Evolutionary conservation across 1,139 yeast genomes (phyloP).

Genomic region (Candida tunisiensis): DNA sequence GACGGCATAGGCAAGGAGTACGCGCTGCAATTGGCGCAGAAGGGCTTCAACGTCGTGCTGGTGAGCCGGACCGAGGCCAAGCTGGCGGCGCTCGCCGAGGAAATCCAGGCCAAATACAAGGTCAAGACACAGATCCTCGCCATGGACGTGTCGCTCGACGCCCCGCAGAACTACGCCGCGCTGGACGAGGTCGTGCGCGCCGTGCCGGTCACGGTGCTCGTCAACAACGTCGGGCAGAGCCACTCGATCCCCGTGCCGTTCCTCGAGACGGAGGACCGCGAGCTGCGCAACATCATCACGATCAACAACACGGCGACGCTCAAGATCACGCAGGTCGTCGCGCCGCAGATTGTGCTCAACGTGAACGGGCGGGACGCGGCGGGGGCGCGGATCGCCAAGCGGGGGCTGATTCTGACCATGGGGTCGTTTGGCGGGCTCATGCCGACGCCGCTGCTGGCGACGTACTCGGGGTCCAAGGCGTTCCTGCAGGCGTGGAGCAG

Average conservation of each 20-base stretch:
- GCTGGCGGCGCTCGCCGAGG: conserved; percentile 49
- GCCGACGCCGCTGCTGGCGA: conserved; percentile 85
- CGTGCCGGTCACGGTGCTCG: conserved; percentile 40
- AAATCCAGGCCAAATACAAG: conserved; percentile 38
- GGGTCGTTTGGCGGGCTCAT: conserved; percentile 92
- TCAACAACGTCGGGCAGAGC: conserved; percentile 90
- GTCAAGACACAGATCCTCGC: conserved; percentile 55
- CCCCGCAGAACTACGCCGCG: conserved; percentile 33
- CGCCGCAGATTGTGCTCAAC: conserved; percentile 49
- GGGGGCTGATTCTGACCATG: conserved; percentile 77
- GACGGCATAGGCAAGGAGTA: conserved; percentile 96
- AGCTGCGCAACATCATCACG: conserved; percentile 62
- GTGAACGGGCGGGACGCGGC: conserved; percentile 19
- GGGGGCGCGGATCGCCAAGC: too few relatives aligned
- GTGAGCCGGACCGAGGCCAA: conserved; percentile 76
- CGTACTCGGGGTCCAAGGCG: conserved; percentile 93
- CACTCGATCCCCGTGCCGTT: conserved; percentile 94
- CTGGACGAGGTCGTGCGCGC: conserved; percentile 34
- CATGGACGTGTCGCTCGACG: conserved; percentile 57
- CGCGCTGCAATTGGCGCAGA: conserved; percentile 67
- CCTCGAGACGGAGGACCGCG: conserved; percentile 56
- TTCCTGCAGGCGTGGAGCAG: conserved; percentile 87
- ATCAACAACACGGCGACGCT: conserved; percentile 78
- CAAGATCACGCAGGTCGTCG: conserved; percentile 59
- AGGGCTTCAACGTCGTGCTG: conserved; percentile 68